phyloP scores from a whole-genome alignment of 2,329 filamentous ascomycete species.

The Penicillium sp. region DNA sequence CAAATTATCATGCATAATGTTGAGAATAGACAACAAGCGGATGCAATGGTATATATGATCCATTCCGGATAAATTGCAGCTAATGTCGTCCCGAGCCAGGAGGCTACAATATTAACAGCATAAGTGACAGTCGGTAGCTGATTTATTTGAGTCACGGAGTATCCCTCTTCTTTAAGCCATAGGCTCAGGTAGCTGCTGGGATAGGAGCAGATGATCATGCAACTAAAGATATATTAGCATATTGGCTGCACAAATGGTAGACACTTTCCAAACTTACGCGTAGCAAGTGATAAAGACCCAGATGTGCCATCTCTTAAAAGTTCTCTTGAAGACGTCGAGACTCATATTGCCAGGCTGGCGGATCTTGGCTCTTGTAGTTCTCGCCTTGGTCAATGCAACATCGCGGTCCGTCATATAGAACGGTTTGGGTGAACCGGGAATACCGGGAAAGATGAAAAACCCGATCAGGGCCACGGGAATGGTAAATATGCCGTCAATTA shows the following conservation, averaged over 20 bases:
- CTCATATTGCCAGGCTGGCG: conserved; percentile 41
- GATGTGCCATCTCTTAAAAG: conserved; percentile 50
- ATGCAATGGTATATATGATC: conserved; percentile 46
- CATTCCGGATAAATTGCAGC: conserved; percentile 52
- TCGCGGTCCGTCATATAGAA: conserved; percentile 38
- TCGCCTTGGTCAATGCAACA: conserved; percentile 36
- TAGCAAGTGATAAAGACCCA: conserved; percentile 50
- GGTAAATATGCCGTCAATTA: conserved; percentile 57
- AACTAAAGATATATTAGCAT: conserved; percentile 23
- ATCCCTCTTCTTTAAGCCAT: conserved; percentile 52
- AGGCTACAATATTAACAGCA: conserved; percentile 49
- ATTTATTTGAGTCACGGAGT: conserved; percentile 50
- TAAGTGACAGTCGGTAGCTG: conserved; percentile 49
- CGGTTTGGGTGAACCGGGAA: conserved; percentile 41
- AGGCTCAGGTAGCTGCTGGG: conserved; percentile 50
- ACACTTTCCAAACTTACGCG: conserved; percentile 37
- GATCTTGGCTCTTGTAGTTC: conserved; percentile 23
- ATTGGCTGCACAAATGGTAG: background rate
- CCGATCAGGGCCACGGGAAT: conserved; percentile 55
- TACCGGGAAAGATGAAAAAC: conserved; percentile 48
- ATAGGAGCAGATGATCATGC: conserved; percentile 48
- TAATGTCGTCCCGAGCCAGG: conserved; percentile 50
- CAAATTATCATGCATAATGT: conserved; percentile 49
- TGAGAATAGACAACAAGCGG: conserved; percentile 42
- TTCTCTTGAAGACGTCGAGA: conserved; percentile 46